Percentiles rank a stretch among this genome's conserved stretches.
These are phyloP conservation scores for Pythium dissotocum DNA, from an alignment of 352 stramenopile species.

Conservation along the genomic window DNA sequence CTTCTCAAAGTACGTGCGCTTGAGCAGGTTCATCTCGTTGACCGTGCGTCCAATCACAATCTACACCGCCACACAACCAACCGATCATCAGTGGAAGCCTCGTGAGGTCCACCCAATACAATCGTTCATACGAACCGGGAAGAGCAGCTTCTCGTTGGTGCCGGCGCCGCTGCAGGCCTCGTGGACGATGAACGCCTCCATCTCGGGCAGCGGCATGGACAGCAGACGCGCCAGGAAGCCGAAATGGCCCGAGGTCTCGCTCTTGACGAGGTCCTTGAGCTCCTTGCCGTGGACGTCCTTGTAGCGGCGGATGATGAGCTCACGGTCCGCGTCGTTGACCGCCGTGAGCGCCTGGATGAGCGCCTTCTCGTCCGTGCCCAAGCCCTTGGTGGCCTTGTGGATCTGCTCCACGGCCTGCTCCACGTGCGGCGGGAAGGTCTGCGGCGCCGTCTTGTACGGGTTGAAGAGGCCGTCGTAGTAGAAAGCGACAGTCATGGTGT, in stretches of 20 bases:
- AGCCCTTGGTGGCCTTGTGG: slow-evolving; percentile 58
- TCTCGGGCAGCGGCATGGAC: slow-evolving; percentile 57
- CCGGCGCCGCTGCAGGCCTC: slow-evolving; percentile 48
- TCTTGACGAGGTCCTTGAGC: slow-evolving; percentile 62
- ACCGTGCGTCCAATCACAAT: slow-evolving; percentile 72
- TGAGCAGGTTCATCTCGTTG: slow-evolving; percentile 72
- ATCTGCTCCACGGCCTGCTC: slow-evolving; percentile 58
- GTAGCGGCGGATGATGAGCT: slow-evolving; percentile 68
- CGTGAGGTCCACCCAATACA: not conserved
- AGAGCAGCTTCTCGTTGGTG: slow-evolving; percentile 69
- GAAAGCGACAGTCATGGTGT: slow-evolving; percentile 33
- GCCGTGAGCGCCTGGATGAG: slow-evolving; percentile 52
- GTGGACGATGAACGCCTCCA: slow-evolving; percentile 68
- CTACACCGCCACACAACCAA: slow-evolving; percentile 25
- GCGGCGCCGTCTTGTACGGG: slow-evolving; percentile 16
- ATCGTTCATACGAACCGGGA: slow-evolving; percentile 41
- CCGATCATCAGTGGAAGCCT: not conserved
- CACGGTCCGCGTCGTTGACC: slow-evolving; percentile 49
- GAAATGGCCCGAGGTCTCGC: slow-evolving; percentile 69
- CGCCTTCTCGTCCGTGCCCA: slow-evolving; percentile 68
- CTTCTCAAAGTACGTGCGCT: slow-evolving; percentile 74
- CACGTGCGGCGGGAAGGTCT: slow-evolving; percentile 43
- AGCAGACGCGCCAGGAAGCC: slow-evolving; percentile 68
- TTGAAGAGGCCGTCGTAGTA: slow-evolving; percentile 32
- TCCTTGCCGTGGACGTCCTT: slow-evolving; percentile 60